Conservation (phyloP, 495 filamentous ascomycete species). For the Thermochaetoides thermophila region DNA sequence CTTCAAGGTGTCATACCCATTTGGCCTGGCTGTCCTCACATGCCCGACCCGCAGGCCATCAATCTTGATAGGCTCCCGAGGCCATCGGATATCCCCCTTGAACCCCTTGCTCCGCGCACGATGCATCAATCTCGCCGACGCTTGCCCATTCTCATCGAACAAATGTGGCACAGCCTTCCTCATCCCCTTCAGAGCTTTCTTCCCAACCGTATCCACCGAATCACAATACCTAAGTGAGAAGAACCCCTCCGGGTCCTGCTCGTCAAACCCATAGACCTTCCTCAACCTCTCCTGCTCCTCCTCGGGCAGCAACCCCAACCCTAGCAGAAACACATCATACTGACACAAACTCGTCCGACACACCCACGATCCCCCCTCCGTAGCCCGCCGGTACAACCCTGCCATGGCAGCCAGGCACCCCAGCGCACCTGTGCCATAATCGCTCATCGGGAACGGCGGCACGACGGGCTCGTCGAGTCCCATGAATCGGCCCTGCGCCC, state of each 20-base stretch:
- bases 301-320: constrained; percentile 43
- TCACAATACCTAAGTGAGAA: constrained; percentile 52
- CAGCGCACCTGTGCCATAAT: constrained; percentile 60
- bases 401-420: constrained; percentile 49
- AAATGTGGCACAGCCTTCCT: constrained; percentile 35
- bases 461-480: constrained; percentile 54
- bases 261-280: constrained; percentile 21
- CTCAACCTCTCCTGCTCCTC: constrained; percentile 43
- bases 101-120: constrained; percentile 34
- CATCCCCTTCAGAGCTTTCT: constrained; percentile 48
- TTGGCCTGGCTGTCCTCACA: constrained; percentile 38
- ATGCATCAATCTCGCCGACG: constrained; percentile 21
- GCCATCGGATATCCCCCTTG: constrained; percentile 32
- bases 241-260: constrained; percentile 41
- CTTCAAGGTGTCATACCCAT: constrained; percentile 42
- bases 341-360: constrained; percentile 42
- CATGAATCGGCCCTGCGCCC: constrained; percentile 63
- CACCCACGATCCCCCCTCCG: constrained; percentile 47
- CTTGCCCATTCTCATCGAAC: constrained; percentile 17
- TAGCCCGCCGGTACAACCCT: constrained; percentile 47
- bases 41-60: constrained; percentile 39
- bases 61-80: constrained; percentile 37
- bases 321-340: constrained; percentile 55
- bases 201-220: constrained; percentile 58
- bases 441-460: constrained; percentile 68